Percentiles rank a stretch among this genome's conserved stretches.
These are phyloP conservation scores for Penicillium sp. DNA, from an alignment of 2,329 filamentous ascomycete genomes.

Conservation along the genomic window DNA sequence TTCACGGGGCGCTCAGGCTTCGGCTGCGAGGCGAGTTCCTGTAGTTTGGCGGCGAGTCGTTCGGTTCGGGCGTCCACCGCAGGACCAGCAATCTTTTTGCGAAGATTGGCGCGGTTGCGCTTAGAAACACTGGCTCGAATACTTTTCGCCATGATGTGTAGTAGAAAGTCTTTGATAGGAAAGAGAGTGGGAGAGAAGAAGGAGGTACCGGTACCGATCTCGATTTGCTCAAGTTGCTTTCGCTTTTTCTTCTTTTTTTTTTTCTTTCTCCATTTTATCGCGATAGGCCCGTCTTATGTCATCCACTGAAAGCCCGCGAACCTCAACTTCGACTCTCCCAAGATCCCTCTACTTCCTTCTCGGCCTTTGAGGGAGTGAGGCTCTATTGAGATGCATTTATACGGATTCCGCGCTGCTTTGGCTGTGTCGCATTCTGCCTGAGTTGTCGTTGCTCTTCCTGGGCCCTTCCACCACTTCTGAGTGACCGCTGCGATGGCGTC, in stretches of 20 bases:
- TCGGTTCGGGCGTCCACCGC: conserved; percentile 73
- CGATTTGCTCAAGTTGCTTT: background rate
- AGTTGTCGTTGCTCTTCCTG: conserved; percentile 7
- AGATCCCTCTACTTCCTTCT: background rate
- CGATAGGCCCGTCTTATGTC: conserved; percentile 31
- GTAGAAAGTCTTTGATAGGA: background rate
- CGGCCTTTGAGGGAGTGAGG: background rate
- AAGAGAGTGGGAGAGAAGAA: background rate
- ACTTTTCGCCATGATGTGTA: conserved; percentile 74
- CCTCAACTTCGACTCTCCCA: background rate
- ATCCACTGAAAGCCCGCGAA: conserved; percentile 20
- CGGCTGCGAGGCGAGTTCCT: conserved; percentile 72
- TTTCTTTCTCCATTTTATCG: conserved; percentile 12
- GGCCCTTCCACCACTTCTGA: conserved; percentile 10
- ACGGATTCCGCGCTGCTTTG: conserved; percentile 17
- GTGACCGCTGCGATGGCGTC: conserved; percentile 31
- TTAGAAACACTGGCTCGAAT: conserved; percentile 74
- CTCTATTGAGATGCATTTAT: conserved; percentile 29
- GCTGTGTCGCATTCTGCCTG: conserved; percentile 23
- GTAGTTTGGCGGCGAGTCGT: conserved; percentile 77
- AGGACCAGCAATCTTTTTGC: conserved; percentile 77
- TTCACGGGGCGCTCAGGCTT: conserved; percentile 57
- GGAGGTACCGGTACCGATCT: too few species aligned
- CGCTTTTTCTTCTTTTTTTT: conserved; percentile 8
- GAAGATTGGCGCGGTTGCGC: conserved; percentile 75